Evolutionary conservation across 192 early-diverging fungal genomes (phyloP).

Genomic region (Chytriomyces hyalinus): DNA sequence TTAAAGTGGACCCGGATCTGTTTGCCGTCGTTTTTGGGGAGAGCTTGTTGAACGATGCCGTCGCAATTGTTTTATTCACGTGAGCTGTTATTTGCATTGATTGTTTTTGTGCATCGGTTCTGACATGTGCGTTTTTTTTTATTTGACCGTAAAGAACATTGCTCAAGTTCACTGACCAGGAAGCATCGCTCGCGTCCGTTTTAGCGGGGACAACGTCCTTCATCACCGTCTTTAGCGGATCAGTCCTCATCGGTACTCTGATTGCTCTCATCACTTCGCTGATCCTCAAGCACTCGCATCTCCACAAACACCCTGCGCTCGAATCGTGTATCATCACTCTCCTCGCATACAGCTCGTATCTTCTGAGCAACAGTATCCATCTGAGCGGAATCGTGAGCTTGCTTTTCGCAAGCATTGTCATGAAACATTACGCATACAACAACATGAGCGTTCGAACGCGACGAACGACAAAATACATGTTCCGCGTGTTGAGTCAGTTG

Average conservation of each 20-base stretch:
- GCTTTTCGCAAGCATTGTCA: constrained; percentile 87
- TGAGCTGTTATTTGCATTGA: neutral
- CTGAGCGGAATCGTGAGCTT: constrained; percentile 94
- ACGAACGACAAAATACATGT: constrained; percentile 87
- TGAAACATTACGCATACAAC: constrained; percentile 94
- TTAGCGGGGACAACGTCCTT: constrained; percentile 66
- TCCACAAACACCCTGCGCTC: constrained; percentile 81
- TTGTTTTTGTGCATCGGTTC: neutral
- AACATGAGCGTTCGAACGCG: constrained; percentile 82
- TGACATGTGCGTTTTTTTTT: no score
- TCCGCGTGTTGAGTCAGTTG: constrained; percentile 88
- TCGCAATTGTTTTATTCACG: constrained; percentile 94
- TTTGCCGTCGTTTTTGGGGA: constrained; percentile 98
- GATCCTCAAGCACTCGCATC: constrained; percentile 84
- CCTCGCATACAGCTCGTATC: constrained; percentile 80
- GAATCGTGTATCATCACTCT: constrained; percentile 87
- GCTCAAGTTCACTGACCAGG: constrained; percentile 71
- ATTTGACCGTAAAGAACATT: no score
- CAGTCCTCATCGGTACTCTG: constrained; percentile 80
- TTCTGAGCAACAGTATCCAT: constrained; percentile 85
- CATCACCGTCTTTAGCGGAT: constrained; percentile 81
- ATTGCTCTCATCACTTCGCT: constrained; percentile 80
- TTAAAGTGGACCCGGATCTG: constrained; percentile 91
- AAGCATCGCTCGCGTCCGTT: constrained; percentile 30
- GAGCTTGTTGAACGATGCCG: constrained; percentile 94